phyloP scores from a whole-genome alignment of 805 yeast genomes.

The Candida dajiaensis region DNA sequence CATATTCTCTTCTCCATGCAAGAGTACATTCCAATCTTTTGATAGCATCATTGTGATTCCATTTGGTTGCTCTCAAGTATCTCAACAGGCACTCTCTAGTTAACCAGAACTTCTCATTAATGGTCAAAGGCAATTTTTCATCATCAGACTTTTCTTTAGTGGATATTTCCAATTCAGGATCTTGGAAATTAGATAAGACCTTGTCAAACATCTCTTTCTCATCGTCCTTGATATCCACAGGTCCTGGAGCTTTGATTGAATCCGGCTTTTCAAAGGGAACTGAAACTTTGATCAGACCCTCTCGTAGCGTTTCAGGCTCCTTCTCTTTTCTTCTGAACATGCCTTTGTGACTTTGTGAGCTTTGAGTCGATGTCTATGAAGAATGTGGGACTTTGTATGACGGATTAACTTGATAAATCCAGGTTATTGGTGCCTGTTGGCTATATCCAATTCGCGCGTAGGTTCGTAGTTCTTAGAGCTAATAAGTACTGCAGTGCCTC shows the following conservation, averaged over 20 bases:
- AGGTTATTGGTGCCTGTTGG: too few species aligned
- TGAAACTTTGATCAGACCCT: conserved; percentile 23
- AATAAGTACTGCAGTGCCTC: too few species aligned
- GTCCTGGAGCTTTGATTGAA: conserved; percentile 36
- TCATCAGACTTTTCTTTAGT: conserved; percentile 29
- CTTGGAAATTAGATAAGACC: conserved; percentile 59
- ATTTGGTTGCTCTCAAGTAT: conserved; percentile 89
- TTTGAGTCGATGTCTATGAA: not conserved
- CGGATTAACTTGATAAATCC: too few species aligned
- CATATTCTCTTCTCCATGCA: conserved; percentile 93
- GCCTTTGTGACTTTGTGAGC: not conserved
- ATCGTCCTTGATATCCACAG: conserved; percentile 39
- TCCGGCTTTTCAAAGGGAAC: conserved; percentile 55
- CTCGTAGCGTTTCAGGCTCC: not conserved
- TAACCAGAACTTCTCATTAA: conserved; percentile 82
- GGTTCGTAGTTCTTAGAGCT: too few species aligned
- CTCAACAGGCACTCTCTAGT: conserved; percentile 87
- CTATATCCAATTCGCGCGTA: too few species aligned
- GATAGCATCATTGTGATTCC: conserved; percentile 70
- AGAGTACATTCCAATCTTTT: conserved; percentile 70
- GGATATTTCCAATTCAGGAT: conserved; percentile 26
- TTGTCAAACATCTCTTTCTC: conserved; percentile 55
- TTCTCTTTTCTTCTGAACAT: not conserved
- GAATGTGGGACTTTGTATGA: too few species aligned
- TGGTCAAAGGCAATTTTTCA: conserved; percentile 39